These are phyloP conservation scores for Arctostaphylos glauca DNA, from an alignment of 148 eudicot species.

Conservation along the genomic window DNA sequence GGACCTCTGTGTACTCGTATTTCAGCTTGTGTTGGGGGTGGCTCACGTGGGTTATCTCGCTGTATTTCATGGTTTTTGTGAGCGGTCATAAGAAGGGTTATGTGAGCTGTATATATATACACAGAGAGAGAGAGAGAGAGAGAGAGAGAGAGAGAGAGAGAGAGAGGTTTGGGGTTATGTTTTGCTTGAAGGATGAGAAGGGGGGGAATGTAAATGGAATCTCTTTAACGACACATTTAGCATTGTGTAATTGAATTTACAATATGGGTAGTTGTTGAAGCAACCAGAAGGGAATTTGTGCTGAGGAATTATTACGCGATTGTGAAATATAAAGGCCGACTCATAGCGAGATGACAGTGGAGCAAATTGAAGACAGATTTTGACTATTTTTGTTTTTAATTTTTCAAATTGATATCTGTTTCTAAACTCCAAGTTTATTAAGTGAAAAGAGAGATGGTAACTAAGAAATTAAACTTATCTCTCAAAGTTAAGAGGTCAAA, in stretches of 20 bases:
- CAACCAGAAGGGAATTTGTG: slow-evolving; percentile 25
- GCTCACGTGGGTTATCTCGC: slow-evolving; percentile 66
- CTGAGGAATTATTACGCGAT: neutral
- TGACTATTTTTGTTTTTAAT: too few relatives aligned
- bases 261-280: slow-evolving; percentile 25
- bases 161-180: neutral
- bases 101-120: neutral
- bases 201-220: slow-evolving; percentile 4
- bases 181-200: slow-evolving; percentile 9
- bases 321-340: too few relatives aligned
- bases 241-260: slow-evolving; percentile 5
- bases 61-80: slow-evolving; percentile 57
- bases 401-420: too few relatives aligned
- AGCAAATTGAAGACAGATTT: too few relatives aligned
- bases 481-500: too few relatives aligned
- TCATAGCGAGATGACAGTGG: too few relatives aligned
- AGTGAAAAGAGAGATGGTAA: neutral
- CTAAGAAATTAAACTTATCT: neutral
- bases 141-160: too few relatives aligned
- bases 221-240: slow-evolving; percentile 3
- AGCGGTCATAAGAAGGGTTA: neutral
- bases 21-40: slow-evolving; percentile 88
- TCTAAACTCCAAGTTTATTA: too few relatives aligned
- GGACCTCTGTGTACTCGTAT: slow-evolving; percentile 55
- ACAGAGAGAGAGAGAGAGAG: neutral